A percentile compares a stretch with the other conserved stretches of the same genome.
Conservation (phyloP, 2,329 filamentous ascomycete species). For the Ophiostoma tasmaniense region DNA sequence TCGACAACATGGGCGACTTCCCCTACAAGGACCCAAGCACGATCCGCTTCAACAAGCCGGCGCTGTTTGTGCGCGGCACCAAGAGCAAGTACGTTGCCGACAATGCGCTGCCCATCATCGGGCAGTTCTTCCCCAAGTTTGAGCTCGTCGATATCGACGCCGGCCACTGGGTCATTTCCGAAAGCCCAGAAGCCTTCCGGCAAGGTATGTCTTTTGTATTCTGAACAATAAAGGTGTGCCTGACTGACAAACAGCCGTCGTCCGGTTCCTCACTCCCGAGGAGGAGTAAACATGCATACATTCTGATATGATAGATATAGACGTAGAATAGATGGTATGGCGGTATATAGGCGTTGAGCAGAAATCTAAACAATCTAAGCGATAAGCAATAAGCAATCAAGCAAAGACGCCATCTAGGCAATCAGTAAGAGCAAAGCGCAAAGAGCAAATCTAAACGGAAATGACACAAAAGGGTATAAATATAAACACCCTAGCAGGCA, state of each 20-base stretch:
- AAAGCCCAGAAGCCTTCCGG: conserved; percentile 72
- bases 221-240: not conserved
- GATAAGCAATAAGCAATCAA: not conserved
- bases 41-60: conserved; percentile 63
- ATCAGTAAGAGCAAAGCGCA: too few relatives aligned
- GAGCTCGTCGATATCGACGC: conserved; percentile 64
- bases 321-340: not conserved
- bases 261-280: conserved; percentile 29
- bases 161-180: conserved; percentile 85
- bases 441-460: not conserved
- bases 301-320: not conserved
- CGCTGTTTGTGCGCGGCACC: conserved; percentile 73
- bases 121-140: conserved; percentile 74
- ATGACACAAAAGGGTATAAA: not conserved
- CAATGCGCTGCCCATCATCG: conserved; percentile 69
- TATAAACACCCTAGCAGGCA: not conserved
- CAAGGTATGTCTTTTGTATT: conserved; percentile 44
- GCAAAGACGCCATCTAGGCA: not conserved
- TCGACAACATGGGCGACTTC: conserved; percentile 79
- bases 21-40: conserved; percentile 68
- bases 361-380: not conserved
- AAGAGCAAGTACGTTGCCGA: conserved; percentile 72
- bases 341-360: not conserved
- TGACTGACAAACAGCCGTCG: conserved; percentile 24
- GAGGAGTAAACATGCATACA: conserved; percentile 21